A percentile compares a stretch with the other conserved stretches of the same genome.
Evolutionary conservation across 768 basidiomycete species (phyloP).

Genomic region (Saitozyma podzolica): DNA sequence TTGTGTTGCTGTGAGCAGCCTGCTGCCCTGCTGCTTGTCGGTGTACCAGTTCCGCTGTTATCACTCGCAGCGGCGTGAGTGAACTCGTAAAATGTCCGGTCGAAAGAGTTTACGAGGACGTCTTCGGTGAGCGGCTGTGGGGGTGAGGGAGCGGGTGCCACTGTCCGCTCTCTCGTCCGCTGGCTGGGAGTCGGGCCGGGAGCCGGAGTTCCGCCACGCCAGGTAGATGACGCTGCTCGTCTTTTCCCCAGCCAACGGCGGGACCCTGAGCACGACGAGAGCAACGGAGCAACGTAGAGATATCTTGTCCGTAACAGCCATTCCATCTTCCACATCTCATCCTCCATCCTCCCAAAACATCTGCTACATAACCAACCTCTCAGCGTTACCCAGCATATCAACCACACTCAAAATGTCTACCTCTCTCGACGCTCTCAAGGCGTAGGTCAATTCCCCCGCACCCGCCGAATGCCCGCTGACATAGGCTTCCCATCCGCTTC

Average conservation of each 20-base stretch:
- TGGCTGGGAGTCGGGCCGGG: no score
- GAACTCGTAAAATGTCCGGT: no score
- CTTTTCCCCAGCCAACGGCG: background rate
- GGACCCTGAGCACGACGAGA: background rate
- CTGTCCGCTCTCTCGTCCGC: no score
- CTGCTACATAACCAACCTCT: background rate
- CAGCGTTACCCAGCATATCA: background rate
- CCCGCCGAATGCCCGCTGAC: conserved; percentile 7
- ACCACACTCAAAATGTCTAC: conserved; percentile 34
- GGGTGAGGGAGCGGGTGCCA: no score
- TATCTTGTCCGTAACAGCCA: background rate
- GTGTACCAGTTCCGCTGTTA: no score
- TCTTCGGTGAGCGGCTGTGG: no score
- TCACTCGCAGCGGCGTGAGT: no score
- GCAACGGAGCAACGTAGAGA: conserved; percentile 9
- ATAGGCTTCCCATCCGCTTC: background rate
- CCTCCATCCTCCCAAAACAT: conserved; percentile 1
- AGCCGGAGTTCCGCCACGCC: no score
- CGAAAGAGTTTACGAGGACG: no score
- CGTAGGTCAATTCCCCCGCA: conserved; percentile 22
- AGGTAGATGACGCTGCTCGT: no score
- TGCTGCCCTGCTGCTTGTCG: no score
- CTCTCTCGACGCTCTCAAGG: conserved; percentile 47
- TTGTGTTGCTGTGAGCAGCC: no score
- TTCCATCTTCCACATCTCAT: conserved; percentile 1